phyloP scores from a whole-genome alignment of 768 basidiomycete species.

The Lepiota subincarnata region DNA sequence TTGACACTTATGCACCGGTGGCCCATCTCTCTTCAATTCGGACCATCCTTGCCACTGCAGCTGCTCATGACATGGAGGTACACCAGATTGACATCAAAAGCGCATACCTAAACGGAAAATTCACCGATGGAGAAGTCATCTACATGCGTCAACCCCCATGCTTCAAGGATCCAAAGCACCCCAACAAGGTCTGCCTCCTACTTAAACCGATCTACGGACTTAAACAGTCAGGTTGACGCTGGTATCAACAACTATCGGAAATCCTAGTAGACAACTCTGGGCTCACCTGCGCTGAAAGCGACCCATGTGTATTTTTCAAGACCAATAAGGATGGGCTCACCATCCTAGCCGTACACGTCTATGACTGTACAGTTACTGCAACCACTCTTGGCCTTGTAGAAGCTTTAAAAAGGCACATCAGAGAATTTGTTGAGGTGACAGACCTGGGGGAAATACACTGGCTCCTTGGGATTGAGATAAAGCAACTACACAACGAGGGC shows the following conservation, averaged over 20 bases:
- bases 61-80: conserved; percentile 1
- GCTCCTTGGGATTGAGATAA: conserved; percentile 25
- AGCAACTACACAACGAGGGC: neutral
- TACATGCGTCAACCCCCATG: conserved; percentile 9
- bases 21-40: no score
- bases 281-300: no score
- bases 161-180: conserved; percentile 12
- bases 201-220: no score
- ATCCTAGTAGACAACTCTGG: no score
- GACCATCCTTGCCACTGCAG: no score
- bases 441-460: no score
- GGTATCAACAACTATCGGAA: no score
- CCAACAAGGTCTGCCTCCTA: no score
- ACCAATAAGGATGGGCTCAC: conserved; percentile 8
- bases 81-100: conserved; percentile 8
- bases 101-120: neutral
- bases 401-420: conserved; percentile 16
- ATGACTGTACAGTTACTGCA: conserved; percentile 21
- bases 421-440: conserved; percentile 19
- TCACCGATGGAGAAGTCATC: neutral
- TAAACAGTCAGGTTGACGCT: no score
- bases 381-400: conserved; percentile 10
- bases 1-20: no score
- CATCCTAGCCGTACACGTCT: conserved; percentile 18
- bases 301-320: no score